These are phyloP conservation scores for Thalassiosira mediterranea DNA, from an alignment of 352 stramenopile species.

Conservation along the genomic window DNA sequence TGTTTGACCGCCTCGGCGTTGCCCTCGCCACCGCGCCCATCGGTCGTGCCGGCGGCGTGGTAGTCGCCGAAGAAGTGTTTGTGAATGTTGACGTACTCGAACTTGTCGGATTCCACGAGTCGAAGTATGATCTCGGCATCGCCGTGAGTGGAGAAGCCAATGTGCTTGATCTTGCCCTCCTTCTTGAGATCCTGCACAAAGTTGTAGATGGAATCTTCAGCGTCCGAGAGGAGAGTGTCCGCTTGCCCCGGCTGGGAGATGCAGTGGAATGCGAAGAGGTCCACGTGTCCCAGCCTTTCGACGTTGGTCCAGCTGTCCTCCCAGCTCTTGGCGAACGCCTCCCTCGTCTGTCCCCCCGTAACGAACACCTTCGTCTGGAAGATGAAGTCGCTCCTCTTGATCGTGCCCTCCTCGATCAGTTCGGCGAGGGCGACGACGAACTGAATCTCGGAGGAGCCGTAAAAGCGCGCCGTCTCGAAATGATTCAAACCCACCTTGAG, in stretches of 20 bases:
- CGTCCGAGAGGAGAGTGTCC: slow-evolving; percentile 24
- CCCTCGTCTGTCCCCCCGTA: slow-evolving; percentile 32
- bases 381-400: slow-evolving; percentile 60
- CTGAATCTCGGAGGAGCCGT: slow-evolving; percentile 62
- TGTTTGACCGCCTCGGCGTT: slow-evolving; percentile 44
- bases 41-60: slow-evolving; percentile 52
- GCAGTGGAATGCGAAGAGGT: slow-evolving; percentile 60
- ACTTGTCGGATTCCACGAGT: slow-evolving; percentile 58
- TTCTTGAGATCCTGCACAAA: slow-evolving; percentile 33
- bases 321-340: slow-evolving; percentile 52
- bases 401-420: slow-evolving; percentile 48
- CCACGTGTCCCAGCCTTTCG: slow-evolving; percentile 61
- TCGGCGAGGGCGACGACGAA: slow-evolving; percentile 42
- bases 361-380: slow-evolving; percentile 63
- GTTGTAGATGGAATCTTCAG: slow-evolving; percentile 28
- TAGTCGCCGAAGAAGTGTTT: slow-evolving; percentile 68
- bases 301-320: slow-evolving; percentile 44
- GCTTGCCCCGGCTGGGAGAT: slow-evolving; percentile 27
- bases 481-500: slow-evolving; percentile 59
- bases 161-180: slow-evolving; percentile 59
- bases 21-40: slow-evolving; percentile 48
- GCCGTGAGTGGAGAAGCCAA: slow-evolving; percentile 68
- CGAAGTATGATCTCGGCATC: slow-evolving; percentile 52
- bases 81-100: slow-evolving; percentile 67
- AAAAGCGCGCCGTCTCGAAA: slow-evolving; percentile 66